Evolutionary conservation across 2,329 filamentous ascomycete species (phyloP).

Genomic region (Coniochaeta prunicola): DNA sequence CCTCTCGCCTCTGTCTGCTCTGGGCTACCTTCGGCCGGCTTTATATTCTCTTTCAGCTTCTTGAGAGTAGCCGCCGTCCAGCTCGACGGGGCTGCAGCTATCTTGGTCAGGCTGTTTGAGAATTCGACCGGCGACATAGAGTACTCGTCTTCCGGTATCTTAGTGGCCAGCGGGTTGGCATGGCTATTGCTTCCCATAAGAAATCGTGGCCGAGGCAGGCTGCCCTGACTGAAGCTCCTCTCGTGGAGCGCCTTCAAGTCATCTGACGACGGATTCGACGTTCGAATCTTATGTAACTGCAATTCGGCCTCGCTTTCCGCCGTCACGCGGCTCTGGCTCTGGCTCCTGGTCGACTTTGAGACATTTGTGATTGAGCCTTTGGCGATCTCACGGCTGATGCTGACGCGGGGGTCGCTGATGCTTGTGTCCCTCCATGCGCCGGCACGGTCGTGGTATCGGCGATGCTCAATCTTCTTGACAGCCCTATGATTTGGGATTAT

Average conservation of each 20-base stretch:
- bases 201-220: constrained; percentile 17
- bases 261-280: constrained; percentile 22
- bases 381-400: constrained; percentile 31
- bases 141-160: constrained; percentile 16
- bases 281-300: constrained; percentile 33
- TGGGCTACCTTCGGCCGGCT: constrained; percentile 2
- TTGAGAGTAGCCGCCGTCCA: constrained; percentile 25
- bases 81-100: constrained; percentile 21
- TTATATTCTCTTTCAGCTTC: constrained; percentile 16
- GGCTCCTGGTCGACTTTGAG: constrained; percentile 16
- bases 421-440: constrained; percentile 36
- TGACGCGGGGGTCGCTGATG: constrained; percentile 31
- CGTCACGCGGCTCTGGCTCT: constrained; percentile 18
- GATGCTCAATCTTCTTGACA: constrained; percentile 27
- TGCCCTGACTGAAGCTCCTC: neutral
- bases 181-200: constrained; percentile 25
- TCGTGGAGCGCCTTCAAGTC: neutral
- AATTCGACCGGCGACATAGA: constrained; percentile 19
- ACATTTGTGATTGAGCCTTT: constrained; percentile 23
- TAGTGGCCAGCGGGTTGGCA: constrained; percentile 17
- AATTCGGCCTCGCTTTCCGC: constrained; percentile 33
- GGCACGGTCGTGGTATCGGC: constrained; percentile 34
- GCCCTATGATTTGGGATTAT: constrained; percentile 30
- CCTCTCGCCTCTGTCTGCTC: constrained; percentile 2
- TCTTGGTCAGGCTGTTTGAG: constrained; percentile 16